These are phyloP conservation scores for Blumeria hordei DNA, from an alignment of 2,329 filamentous ascomycete species.

Conservation along the genomic window DNA sequence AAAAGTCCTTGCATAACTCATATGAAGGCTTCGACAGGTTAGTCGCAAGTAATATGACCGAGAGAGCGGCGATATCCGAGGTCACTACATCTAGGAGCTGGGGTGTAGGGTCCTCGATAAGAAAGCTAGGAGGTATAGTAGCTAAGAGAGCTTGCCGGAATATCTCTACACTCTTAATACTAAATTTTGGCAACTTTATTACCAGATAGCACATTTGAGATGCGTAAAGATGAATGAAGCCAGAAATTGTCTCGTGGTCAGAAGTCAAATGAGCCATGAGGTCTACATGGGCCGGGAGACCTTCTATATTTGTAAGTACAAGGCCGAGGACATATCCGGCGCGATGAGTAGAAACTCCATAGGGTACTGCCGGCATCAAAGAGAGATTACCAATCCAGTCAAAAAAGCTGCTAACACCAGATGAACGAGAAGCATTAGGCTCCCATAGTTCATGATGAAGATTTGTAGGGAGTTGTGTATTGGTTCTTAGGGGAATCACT, in stretches of 20 bases:
- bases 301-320: no score
- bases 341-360: no score
- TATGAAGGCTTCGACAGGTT: not conserved
- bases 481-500: no score
- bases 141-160: not conserved
- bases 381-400: no score
- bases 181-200: not conserved
- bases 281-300: not conserved
- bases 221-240: not conserved
- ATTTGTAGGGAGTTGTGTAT: no score
- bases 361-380: no score
- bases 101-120: not conserved
- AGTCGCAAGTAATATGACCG: not conserved
- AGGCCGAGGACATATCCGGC: no score
- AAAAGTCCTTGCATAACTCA: no score
- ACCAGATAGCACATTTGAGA: not conserved
- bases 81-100: not conserved
- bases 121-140: not conserved
- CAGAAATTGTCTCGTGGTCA: not conserved
- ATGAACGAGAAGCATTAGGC: not conserved
- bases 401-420: not conserved
- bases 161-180: not conserved
- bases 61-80: no score
- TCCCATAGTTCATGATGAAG: not conserved
- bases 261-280: not conserved